Base-by-base conservation (phyloP, 768 basidiomycete species). In the Lactarius hatsudake region DNA sequence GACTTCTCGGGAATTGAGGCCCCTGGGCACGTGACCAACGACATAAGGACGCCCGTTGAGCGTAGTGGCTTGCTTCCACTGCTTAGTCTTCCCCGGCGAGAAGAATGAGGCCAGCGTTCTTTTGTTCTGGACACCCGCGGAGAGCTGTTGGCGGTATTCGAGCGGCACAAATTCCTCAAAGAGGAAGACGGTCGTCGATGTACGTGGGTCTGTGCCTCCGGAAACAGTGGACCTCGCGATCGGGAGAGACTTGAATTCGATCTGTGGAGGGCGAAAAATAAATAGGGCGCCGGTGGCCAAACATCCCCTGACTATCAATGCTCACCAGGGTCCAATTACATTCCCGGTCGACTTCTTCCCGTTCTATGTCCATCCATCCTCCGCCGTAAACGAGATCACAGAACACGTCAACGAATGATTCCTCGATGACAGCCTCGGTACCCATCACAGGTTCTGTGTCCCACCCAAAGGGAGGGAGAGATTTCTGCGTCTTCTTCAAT, bases 161-260 rank as follows among this genome's bases (percentile, higher is more conserved):
- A 85, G 78, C 0, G 96, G 96, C 3, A 99, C 94, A 63, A 93
- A 91, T 76, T 98, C 97, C 77, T 99, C 95, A 70, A 94, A 96
- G 7, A 98, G 78, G 61, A 97, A 84, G 58, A 93, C 84, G 0
- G 87, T 83, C 0, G 86, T 81, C 0, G 87, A 80, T 1, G 85
- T 89, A n/a, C 94, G 83, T 0, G 92, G 92, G 73, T 95, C 92
- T 2, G 72, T 68, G 5, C 74, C 74, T 1, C 76, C 77, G 1
- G 76, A 72, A 12, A 67, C 66, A 2, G 74, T 73, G 23, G 72
- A 56, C 34, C 73, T 72, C 3, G 74, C 23, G 69, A 82, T 38
- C 58, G 91, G 87, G 1, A 90, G 80, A 0, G 93, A 86, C 72
- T 92, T 96, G 81, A 89, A 97, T 74, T 96, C 93, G 61, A 96